Base-by-base conservation (phyloP, 2,329 filamentous ascomycete genomes). In the Tolypocladium tundrense region DNA sequence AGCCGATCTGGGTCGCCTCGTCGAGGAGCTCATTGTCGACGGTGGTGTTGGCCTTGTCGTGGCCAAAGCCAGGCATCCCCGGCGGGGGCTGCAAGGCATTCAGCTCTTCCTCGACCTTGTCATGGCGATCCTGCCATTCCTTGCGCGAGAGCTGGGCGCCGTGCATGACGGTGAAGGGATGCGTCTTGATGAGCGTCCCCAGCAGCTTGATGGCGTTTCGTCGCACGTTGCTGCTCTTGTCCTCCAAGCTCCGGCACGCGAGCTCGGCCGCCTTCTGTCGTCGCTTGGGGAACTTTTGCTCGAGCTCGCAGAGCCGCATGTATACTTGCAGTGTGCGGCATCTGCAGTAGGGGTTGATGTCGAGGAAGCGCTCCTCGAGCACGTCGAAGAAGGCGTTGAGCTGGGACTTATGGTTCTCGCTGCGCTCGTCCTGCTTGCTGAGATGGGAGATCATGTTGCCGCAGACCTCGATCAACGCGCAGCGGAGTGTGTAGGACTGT, bases 361-460 rank as follows among this genome's bases (percentile, higher is more conserved):
- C 94, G 54, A 97, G 80, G 73, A 99, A 99, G 14, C 94, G 86
- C 74, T 97, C 93, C 69, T 99, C 92, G 2, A 99, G 78, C 0
- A 97, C 92, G 66, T 97, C 93, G 67, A 97, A 97, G 70, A 97
- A 99, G 24, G 92, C 91, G 64, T 95, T 94, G 60, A 99, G 88
- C 70, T 99, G 94, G 0, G 88, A 91, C 72, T 96, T 96, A 77
- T 93, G 88, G 70, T 94, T 94, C 65, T 97, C 93, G 66, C 87
- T 90, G 55, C 90, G 85, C 70, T 97, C 93, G 68, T 95, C 91
- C 66, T 95, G 88, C 68, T 88, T 93, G 73, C 88, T 96, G 50
- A 99, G 82, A 73, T 97, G 89, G 19, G 85, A 83, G 67, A 99
- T 89, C 74, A 99, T 85, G 72, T 99, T 97, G 55, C 94, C 95